Conservation (phyloP, 2,329 filamentous ascomycete species). For the Aspergillus sp. region DNA sequence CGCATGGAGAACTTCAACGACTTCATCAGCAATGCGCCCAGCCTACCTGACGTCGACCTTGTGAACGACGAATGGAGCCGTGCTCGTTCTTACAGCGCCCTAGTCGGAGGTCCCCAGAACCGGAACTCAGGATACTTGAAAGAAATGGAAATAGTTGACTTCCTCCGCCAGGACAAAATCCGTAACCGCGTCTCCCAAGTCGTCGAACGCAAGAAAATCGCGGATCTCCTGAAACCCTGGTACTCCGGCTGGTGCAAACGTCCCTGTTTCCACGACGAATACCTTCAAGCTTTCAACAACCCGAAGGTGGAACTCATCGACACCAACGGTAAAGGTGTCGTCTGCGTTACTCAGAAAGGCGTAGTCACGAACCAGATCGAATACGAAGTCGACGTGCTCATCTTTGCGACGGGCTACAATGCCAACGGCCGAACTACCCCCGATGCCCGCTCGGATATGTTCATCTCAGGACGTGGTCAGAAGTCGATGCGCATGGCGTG, state of each 20-base stretch:
- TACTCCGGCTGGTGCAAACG: constrained; percentile 60
- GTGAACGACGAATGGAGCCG: constrained; percentile 24
- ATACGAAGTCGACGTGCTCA: constrained; percentile 43
- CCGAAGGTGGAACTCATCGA: constrained; percentile 55
- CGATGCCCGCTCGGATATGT: constrained; percentile 28
- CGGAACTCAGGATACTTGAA: constrained; percentile 21
- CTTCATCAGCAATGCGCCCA: constrained; percentile 11
- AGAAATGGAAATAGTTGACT: constrained; percentile 29
- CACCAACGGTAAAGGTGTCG: constrained; percentile 50
- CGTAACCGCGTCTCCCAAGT: constrained; percentile 43
- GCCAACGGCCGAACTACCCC: constrained; percentile 18
- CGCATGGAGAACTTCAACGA: constrained; percentile 23
- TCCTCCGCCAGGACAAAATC: constrained; percentile 37
- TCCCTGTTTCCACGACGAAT: constrained; percentile 54
- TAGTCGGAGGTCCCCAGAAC: constrained; percentile 13
- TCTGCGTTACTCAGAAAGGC: constrained; percentile 40
- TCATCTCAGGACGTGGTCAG: constrained; percentile 41
- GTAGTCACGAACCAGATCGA: constrained; percentile 39
- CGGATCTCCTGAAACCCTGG: constrained; percentile 51
- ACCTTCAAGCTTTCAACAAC: constrained; percentile 51
- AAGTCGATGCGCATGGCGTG: constrained; percentile 43
- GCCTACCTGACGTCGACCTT: constrained; percentile 9
- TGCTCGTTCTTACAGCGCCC: constrained; percentile 6
- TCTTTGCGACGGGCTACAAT: constrained; percentile 43
- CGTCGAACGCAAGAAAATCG: constrained; percentile 49